phyloP scores from a whole-genome alignment of 768 basidiomycete genomes.

The Collybia nuda region DNA sequence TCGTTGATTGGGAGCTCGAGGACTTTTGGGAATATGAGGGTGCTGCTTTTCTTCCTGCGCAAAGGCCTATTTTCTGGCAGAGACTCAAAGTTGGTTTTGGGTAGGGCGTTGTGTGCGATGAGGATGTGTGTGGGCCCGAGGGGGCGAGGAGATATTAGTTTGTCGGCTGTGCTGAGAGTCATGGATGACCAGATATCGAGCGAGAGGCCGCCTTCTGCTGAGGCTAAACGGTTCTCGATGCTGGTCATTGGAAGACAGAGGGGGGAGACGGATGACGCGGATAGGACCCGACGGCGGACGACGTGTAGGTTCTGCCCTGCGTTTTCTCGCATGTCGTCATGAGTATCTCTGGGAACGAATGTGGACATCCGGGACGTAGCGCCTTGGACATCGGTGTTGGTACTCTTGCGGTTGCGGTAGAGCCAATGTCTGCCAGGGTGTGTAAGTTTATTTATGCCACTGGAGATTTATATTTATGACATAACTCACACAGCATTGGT shows the following conservation, averaged over 20 bases:
- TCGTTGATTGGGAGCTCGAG: conserved; percentile 38
- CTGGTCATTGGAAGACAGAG: conserved; percentile 9
- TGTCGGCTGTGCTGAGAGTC: conserved; percentile 23
- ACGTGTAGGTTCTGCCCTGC: conserved; percentile 7
- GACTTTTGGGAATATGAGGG: conserved; percentile 12
- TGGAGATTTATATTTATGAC: not conserved
- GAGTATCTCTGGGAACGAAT: conserved; percentile 13
- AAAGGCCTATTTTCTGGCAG: not conserved
- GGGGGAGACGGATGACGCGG: conserved; percentile 21
- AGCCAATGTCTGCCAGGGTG: conserved; percentile 30
- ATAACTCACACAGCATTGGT: conserved; percentile 14
- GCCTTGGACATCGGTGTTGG: conserved; percentile 21
- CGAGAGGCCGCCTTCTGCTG: conserved; percentile 7
- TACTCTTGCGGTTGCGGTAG: conserved; percentile 19
- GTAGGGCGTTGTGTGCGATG: conserved; percentile 16
- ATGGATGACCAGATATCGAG: conserved; percentile 23
- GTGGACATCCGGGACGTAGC: conserved; percentile 24
- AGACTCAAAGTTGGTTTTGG: conserved; percentile 1
- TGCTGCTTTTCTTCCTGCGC: not conserved
- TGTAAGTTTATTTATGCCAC: not conserved
- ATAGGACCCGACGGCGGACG: conserved; percentile 23
- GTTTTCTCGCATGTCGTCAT: not conserved
- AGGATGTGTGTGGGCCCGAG: conserved; percentile 37
- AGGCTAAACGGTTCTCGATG: conserved; percentile 12
- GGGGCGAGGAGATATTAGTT: conserved; percentile 33